These are phyloP conservation scores for Umbelopsis sp. DNA, from an alignment of 371 early-diverging fungal species.

Conservation along the genomic window DNA sequence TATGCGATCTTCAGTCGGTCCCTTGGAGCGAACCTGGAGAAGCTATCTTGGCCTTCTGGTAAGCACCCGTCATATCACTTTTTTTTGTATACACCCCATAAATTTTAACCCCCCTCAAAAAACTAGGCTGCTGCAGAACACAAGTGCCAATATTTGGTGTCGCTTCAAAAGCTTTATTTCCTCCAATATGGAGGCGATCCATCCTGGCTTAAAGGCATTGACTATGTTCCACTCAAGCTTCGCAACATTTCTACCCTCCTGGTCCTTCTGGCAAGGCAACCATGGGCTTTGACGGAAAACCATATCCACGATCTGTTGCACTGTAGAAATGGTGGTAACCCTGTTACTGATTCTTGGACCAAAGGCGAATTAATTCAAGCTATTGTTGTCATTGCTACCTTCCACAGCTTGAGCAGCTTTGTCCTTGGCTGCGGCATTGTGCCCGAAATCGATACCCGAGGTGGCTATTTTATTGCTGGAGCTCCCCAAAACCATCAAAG, in stretches of 20 bases:
- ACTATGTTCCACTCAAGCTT: conserved; percentile 57
- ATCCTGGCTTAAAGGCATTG: conserved; percentile 61
- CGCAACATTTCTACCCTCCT: conserved; percentile 51
- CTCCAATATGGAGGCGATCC: conserved; percentile 65
- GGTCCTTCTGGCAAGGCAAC: conserved; percentile 61
- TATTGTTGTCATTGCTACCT: conserved; percentile 57
- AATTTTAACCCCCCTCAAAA: not conserved
- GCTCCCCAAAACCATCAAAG: conserved; percentile 18
- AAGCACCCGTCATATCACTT: conserved; percentile 5
- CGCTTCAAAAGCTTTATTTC: conserved; percentile 58
- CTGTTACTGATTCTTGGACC: conserved; percentile 54
- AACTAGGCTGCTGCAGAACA: conserved; percentile 62
- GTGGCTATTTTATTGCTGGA: conserved; percentile 43
- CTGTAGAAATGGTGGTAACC: conserved; percentile 19
- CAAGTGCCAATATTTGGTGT: conserved; percentile 64
- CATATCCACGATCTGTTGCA: conserved; percentile 50
- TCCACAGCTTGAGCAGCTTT: conserved; percentile 63
- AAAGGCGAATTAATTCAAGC: conserved; percentile 67
- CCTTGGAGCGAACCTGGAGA: conserved; percentile 61
- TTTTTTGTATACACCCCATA: not conserved
- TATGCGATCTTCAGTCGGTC: conserved; percentile 54
- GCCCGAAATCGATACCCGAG: conserved; percentile 68
- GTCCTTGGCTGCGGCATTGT: conserved; percentile 67
- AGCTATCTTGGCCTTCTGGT: conserved; percentile 67
- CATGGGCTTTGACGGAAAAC: conserved; percentile 57